These are phyloP conservation scores for Cladosporium sp. DNA, from an alignment of 2,329 filamentous ascomycete genomes.

Conservation along the genomic window DNA sequence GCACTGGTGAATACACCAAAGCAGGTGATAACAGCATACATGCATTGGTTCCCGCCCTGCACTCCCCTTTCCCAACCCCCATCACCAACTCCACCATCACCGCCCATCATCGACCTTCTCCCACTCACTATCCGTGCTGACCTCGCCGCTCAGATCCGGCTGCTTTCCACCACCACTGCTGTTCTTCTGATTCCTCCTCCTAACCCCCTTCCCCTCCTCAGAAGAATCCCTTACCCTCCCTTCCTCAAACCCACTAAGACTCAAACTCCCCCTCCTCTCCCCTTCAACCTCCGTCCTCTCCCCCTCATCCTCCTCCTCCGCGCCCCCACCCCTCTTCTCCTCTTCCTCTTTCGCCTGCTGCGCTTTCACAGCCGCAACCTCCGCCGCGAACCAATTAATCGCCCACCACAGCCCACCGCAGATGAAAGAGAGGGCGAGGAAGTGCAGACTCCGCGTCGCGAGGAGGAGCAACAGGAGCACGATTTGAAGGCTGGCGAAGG, in stretches of 20 bases:
- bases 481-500: conserved; percentile 80
- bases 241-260: conserved; percentile 11
- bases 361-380: conserved; percentile 47
- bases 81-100: conserved; percentile 40
- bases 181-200: conserved; percentile 15
- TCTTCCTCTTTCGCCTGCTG: conserved; percentile 47
- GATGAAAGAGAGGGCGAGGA: conserved; percentile 73
- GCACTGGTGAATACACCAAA: too few relatives aligned
- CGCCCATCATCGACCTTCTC: conserved; percentile 78
- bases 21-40: background rate
- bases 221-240: conserved; percentile 14
- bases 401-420: conserved; percentile 83
- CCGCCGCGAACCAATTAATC: conserved; percentile 94
- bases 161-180: conserved; percentile 15
- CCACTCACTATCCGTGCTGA: conserved; percentile 90
- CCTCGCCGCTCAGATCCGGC: conserved; percentile 27
- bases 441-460: conserved; percentile 84
- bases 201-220: conserved; percentile 13
- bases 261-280: conserved; percentile 14
- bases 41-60: too few relatives aligned
- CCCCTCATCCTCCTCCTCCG: conserved; percentile 46
- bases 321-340: conserved; percentile 27
- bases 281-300: conserved; percentile 36
- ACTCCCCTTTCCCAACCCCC: background rate
- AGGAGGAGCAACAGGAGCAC: conserved; percentile 72